A percentile compares a stretch with the other conserved stretches of the same genome.
phyloP scores from a whole-genome alignment of 192 early-diverging fungal species.

The Gaertneriomyces sp. region DNA sequence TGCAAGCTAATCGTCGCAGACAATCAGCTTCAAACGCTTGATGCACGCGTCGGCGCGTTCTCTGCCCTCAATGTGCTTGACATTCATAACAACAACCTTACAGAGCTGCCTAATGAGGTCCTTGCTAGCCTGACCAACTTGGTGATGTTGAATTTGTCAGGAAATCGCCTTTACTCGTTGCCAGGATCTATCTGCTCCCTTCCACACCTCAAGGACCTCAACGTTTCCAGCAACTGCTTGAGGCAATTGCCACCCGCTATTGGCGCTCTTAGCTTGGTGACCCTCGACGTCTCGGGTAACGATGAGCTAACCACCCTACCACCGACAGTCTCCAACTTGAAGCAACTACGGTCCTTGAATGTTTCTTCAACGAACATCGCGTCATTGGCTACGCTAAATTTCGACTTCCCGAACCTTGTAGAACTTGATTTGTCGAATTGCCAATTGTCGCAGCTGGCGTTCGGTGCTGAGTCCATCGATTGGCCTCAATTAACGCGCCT shows the following conservation, averaged over 20 bases:
- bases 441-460: no score
- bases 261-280: conserved; percentile 21
- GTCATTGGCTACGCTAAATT: no score
- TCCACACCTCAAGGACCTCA: conserved; percentile 15
- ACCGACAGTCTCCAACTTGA: neutral
- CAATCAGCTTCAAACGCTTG: conserved; percentile 36
- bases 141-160: conserved; percentile 34
- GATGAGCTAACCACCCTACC: conserved; percentile 31
- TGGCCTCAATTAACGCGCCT: conserved; percentile 16
- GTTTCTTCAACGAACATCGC: neutral
- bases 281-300: conserved; percentile 29
- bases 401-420: no score
- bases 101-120: conserved; percentile 26
- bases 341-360: conserved; percentile 12
- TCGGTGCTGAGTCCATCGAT: conserved; percentile 7
- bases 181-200: conserved; percentile 26
- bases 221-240: conserved; percentile 29
- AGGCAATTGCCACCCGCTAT: conserved; percentile 8
- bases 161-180: conserved; percentile 27
- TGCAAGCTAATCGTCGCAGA: conserved; percentile 37
- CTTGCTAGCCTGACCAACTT: conserved; percentile 22
- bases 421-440: no score
- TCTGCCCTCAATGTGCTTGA: conserved; percentile 39
- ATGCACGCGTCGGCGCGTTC: conserved; percentile 32
- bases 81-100: conserved; percentile 43